Evolutionary conservation across 352 stramenopile species (phyloP).

Genomic region (Phytophthora megakarya): DNA sequence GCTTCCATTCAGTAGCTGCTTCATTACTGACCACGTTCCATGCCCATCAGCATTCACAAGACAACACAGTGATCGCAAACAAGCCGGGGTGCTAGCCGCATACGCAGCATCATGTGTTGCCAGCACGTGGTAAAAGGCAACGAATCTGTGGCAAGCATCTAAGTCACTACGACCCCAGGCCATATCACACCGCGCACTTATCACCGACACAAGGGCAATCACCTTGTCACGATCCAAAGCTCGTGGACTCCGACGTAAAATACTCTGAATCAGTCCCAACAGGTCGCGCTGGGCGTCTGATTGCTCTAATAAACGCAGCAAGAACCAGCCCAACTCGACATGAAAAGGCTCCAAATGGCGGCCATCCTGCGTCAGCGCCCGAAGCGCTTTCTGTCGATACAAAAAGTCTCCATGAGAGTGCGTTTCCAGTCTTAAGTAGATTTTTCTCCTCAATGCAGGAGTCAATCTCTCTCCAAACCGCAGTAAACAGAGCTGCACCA

Average conservation of each 20-base stretch:
- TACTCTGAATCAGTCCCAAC: slow-evolving; percentile 72
- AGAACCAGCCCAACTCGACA: slow-evolving; percentile 72
- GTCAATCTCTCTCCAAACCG: slow-evolving; percentile 64
- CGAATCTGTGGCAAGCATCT: slow-evolving; percentile 70
- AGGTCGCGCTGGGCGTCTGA: slow-evolving; percentile 84
- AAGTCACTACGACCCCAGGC: slow-evolving; percentile 76
- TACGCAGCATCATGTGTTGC: slow-evolving; percentile 63
- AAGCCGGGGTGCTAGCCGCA: slow-evolving; percentile 61
- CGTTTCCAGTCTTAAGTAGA: slow-evolving; percentile 64
- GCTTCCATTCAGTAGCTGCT: slow-evolving; percentile 66
- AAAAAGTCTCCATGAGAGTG: slow-evolving; percentile 58
- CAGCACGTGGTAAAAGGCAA: slow-evolving; percentile 81
- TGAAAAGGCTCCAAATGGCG: slow-evolving; percentile 68
- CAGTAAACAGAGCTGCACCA: slow-evolving; percentile 67
- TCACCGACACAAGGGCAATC: slow-evolving; percentile 69
- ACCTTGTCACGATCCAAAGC: slow-evolving; percentile 67
- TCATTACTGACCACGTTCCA: slow-evolving; percentile 85
- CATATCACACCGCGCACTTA: slow-evolving; percentile 70
- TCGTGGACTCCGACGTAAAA: slow-evolving; percentile 63
- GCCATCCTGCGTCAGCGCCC: slow-evolving; percentile 68
- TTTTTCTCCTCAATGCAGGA: slow-evolving; percentile 43
- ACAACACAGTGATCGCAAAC: slow-evolving; percentile 78
- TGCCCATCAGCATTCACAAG: slow-evolving; percentile 86
- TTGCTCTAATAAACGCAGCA: slow-evolving; percentile 76
- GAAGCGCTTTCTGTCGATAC: slow-evolving; percentile 66